These are phyloP conservation scores for Epichloe typhina DNA, from an alignment of 2,329 filamentous ascomycete species.

Conservation along the genomic window DNA sequence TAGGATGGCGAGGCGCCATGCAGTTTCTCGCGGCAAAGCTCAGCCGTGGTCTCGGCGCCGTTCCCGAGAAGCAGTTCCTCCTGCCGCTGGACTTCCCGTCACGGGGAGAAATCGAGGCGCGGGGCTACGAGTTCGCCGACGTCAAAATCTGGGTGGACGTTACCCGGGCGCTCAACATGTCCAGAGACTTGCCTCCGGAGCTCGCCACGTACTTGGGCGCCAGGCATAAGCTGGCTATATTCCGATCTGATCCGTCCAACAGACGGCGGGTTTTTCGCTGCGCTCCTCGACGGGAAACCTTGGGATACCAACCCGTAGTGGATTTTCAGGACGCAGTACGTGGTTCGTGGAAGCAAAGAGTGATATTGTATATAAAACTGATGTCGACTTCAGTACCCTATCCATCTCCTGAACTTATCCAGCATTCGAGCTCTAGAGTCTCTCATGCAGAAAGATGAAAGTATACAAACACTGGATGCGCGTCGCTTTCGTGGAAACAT, in stretches of 20 bases:
- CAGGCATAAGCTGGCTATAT: slow-evolving; percentile 51
- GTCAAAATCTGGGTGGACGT: slow-evolving; percentile 53
- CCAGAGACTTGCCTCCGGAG: slow-evolving; percentile 45
- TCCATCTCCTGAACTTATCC: slow-evolving; percentile 53
- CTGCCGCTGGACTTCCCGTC: slow-evolving; percentile 53
- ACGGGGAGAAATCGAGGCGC: slow-evolving; percentile 39
- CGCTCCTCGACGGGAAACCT: slow-evolving; percentile 42
- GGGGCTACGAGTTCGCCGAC: slow-evolving; percentile 45
- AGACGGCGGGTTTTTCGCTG: slow-evolving; percentile 46
- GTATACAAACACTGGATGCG: slow-evolving; percentile 40
- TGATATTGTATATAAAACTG: not conserved
- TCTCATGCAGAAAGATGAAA: slow-evolving; percentile 37
- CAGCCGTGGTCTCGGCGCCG: slow-evolving; percentile 30
- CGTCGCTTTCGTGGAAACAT: slow-evolving; percentile 61
- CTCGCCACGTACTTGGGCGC: slow-evolving; percentile 54
- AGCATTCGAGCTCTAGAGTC: slow-evolving; percentile 49
- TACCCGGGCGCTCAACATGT: slow-evolving; percentile 42
- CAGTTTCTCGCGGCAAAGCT: slow-evolving; percentile 37
- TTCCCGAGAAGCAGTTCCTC: slow-evolving; percentile 50
- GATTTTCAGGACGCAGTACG: slow-evolving; percentile 59
- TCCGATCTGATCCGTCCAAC: slow-evolving; percentile 48
- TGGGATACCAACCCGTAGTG: slow-evolving; percentile 51
- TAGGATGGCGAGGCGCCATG: slow-evolving; percentile 34
- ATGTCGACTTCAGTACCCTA: slow-evolving; percentile 40
- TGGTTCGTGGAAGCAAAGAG: slow-evolving; percentile 3